phyloP scores from a whole-genome alignment of 1,284 basidiomycete genomes.

The Sporisorium exsertum region DNA sequence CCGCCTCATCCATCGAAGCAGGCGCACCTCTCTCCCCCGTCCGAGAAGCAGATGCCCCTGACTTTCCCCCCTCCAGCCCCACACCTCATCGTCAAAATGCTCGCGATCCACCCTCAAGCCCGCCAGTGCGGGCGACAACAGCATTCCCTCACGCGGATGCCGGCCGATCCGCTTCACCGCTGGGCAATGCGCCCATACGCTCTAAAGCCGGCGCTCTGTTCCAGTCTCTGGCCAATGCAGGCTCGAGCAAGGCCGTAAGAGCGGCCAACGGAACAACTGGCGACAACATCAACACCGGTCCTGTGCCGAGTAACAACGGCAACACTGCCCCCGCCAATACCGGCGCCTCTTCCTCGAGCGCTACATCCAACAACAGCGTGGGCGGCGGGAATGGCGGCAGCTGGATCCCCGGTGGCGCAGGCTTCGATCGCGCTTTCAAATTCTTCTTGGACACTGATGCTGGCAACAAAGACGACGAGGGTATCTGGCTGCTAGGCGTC shows the following conservation, averaged over 20 bases:
- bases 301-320: slow-evolving; percentile 2
- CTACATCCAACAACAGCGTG: neutral
- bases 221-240: slow-evolving; percentile 20
- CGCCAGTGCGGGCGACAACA: neutral
- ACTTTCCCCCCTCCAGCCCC: slow-evolving; percentile 11
- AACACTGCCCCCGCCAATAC: slow-evolving; percentile 2
- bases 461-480: slow-evolving; percentile 36
- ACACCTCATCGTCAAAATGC: slow-evolving; percentile 4
- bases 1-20: slow-evolving; percentile 14
- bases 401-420: slow-evolving; percentile 40
- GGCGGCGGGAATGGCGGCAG: slow-evolving; percentile 13
- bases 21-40: slow-evolving; percentile 31
- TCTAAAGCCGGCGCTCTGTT: slow-evolving; percentile 35
- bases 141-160: neutral
- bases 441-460: slow-evolving; percentile 58
- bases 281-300: slow-evolving; percentile 8
- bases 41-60: slow-evolving; percentile 30
- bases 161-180: neutral
- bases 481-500: slow-evolving; percentile 63
- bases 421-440: slow-evolving; percentile 60
- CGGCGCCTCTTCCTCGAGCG: slow-evolving; percentile 2
- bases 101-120: neutral
- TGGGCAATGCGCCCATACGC: slow-evolving; percentile 1
- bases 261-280: slow-evolving; percentile 4
- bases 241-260: slow-evolving; percentile 12